Evolutionary conservation across 805 yeast species (phyloP), one percentile per base, ranked within the genome.

Genomic region (Yarrowia sp.): DNA sequence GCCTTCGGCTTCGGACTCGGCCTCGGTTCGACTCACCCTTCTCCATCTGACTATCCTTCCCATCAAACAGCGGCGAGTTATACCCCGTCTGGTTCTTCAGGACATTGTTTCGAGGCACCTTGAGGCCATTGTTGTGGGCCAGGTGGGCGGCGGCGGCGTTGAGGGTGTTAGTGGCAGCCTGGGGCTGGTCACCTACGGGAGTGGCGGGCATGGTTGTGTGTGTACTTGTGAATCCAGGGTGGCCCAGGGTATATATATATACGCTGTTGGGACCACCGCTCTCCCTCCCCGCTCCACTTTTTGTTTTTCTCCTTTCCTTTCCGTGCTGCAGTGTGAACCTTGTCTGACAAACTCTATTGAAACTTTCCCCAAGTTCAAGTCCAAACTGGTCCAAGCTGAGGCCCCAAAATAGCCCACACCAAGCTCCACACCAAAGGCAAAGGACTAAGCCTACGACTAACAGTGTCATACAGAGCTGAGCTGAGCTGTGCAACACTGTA

Each of bases 31-130:
- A 66, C 68, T 47, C 65, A 71, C 75, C 75, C 36, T 72, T 81
- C 69, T 86, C 92, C 75, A 87, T 83, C 76, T 95, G 98, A 55
- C 83, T 81, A 72, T 86, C 88, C 74, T 89, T 91, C 39, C 92
- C 96, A 28, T 85, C 83, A 73, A 91, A 93, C 5, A 89, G 87
- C 63, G 86, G 80, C 61, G 88, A 83, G 68, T 85, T 84, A 80
- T 92, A 93, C 68, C 92, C 97, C 18, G 75, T 58, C 64, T 43
- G 51, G 64, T 58, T 58, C 64, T 58, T 58, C 43, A 58, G 51
- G n/a, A 58, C 51, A 9, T 57, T 41, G 64, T 22, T 44, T 9
- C 31, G 18, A 42, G 28, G 10, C 53, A 58, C 42, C 51, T 58
- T 58, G 43, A 39, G 64, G 51, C 50, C 64, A 42, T 58, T 58